Base-by-base conservation (phyloP, 1,284 basidiomycete species). In the Trichosporon coremiiforme region DNA sequence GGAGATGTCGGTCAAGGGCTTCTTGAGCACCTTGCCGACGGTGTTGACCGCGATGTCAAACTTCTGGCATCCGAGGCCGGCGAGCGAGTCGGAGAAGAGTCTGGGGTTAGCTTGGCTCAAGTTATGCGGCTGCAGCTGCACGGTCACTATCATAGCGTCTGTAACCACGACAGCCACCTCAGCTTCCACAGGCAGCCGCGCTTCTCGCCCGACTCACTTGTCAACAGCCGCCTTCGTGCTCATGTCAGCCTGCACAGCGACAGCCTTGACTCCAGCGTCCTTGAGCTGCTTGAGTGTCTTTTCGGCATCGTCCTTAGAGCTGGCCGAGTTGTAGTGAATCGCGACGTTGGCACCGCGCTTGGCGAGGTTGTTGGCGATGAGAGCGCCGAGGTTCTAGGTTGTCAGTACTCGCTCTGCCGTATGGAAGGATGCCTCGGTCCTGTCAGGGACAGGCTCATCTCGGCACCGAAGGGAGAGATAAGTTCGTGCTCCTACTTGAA, bases 11-110 rank as follows among this genome's bases (percentile, higher is more conserved):
- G 64, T 29, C 53, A 76, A 22, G 9, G 71, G 71, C 70, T 76
- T 76, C 72, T 76, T 76, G 66, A 76, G 71, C 33, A 76, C 75
- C 66, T 75, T 75, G 66, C 75, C 75, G 68, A 76, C 71, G 7
- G 74, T 76, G 70, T 76, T 75, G 72, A 76, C 71, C 1, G 75
- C 75, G 29, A 75, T 63, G 69, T 76, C 73, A n/a, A 74, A 62
- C 57, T 66, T 71, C 36, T 22, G 9, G 9, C 38, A 64, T 35
- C 72, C 72, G 35, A 73, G 72, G 22, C 68, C 70, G 0, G 64
- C 29, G 15, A 67, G 66, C 9, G 72, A 66, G 60, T 73, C 70
- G n/a, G 62, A 45, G 68, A 73, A 71, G 8, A 73, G 68, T 55
- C 72, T 73, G 50, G 5, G 2, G 47, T 66, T 29, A 70, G 66